These are phyloP conservation scores for Penicillium subrubescens DNA, from an alignment of 495 filamentous ascomycete genomes.

Conservation along the genomic window DNA sequence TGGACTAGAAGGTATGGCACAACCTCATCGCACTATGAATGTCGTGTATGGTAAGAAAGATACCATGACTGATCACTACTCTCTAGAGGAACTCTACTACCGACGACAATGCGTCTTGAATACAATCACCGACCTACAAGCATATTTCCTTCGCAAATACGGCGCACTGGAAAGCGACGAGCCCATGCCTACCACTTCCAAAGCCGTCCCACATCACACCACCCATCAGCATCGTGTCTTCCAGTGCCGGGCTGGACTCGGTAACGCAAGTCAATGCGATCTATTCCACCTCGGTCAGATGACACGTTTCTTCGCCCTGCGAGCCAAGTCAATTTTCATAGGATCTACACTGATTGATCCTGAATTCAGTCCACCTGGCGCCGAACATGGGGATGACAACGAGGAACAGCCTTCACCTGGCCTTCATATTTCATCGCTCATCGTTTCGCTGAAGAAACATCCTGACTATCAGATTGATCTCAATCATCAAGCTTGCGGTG, in stretches of 20 bases:
- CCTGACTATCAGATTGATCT: conserved; percentile 80
- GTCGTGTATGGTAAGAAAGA: neutral
- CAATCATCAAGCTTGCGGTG: conserved; percentile 76
- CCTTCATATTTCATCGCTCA: conserved; percentile 51
- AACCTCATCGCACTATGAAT: neutral
- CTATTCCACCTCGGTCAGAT: conserved; percentile 86
- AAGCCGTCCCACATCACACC: conserved; percentile 15
- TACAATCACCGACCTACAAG: conserved; percentile 74
- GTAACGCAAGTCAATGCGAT: conserved; percentile 74
- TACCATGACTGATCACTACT: neutral
- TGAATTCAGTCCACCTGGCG: conserved; percentile 31
- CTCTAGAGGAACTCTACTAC: conserved; percentile 67
- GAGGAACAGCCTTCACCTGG: neutral
- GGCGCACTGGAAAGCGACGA: conserved; percentile 36
- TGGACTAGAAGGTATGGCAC: conserved; percentile 66
- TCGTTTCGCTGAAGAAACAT: conserved; percentile 59
- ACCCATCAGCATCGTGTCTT: conserved; percentile 32
- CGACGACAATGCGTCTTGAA: conserved; percentile 71
- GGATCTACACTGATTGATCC: conserved; percentile 50
- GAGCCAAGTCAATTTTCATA: conserved; percentile 50
- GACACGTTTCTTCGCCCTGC: conserved; percentile 70
- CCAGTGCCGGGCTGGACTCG: conserved; percentile 79
- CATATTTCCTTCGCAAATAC: conserved; percentile 72
- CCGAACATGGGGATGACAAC: conserved; percentile 12
- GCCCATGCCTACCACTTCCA: conserved; percentile 13